Conservation (phyloP, 495 filamentous ascomycete genomes). For the Podospora sp. region DNA sequence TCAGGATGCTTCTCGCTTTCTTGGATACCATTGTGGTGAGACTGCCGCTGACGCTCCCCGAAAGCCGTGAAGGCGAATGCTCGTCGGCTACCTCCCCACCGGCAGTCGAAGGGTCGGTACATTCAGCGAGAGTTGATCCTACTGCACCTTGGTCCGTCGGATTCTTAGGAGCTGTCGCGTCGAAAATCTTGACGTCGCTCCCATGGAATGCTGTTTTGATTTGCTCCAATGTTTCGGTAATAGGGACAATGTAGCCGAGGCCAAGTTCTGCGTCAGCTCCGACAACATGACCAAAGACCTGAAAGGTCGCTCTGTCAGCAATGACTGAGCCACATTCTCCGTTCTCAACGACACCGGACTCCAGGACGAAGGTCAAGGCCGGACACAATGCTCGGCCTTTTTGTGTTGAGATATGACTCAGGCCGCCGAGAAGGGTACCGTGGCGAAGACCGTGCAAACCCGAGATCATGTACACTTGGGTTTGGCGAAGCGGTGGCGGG, state of each 20-base stretch:
- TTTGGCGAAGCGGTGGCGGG: neutral
- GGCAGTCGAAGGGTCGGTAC: too few relatives aligned
- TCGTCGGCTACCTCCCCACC: too few relatives aligned
- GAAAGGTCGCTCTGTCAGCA: neutral
- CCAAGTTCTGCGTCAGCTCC: neutral
- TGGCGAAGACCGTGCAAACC: neutral
- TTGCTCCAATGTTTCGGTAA: neutral
- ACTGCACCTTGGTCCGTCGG: too few relatives aligned
- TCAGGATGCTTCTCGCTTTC: neutral
- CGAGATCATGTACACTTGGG: neutral
- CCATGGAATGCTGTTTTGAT: neutral
- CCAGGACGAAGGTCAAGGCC: neutral
- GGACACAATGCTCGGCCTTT: neutral
- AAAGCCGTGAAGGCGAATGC: too few relatives aligned
- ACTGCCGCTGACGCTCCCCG: too few relatives aligned
- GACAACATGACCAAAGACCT: slow-evolving; percentile 1
- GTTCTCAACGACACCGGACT: neutral
- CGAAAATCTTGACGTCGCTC: neutral
- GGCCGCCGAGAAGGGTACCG: neutral
- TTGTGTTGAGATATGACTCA: neutral
- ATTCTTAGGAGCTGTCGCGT: neutral
- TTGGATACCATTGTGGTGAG: neutral
- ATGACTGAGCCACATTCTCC: slow-evolving; percentile 8
- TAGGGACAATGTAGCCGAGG: neutral
- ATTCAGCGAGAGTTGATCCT: too few relatives aligned